phyloP scores from a whole-genome alignment of 352 stramenopile genomes.

The Globisporangium viniferum region DNA sequence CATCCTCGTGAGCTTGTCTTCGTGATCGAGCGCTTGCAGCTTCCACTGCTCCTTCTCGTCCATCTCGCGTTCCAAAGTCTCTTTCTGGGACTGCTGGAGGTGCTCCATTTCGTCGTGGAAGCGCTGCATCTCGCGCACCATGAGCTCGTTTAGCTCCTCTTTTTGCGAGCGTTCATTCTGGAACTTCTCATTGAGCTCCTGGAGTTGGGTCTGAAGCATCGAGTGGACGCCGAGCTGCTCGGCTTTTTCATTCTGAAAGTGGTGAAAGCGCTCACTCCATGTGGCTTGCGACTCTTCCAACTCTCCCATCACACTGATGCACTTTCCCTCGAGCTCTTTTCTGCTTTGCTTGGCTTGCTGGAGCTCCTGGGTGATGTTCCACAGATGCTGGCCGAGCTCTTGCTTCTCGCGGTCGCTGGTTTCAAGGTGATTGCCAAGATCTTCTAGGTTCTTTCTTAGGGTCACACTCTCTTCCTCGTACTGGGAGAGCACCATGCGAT shows the following conservation, averaged over 20 bases:
- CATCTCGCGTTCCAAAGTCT: constrained; percentile 26
- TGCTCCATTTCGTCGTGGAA: constrained; percentile 36
- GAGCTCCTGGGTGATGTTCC: constrained; percentile 51
- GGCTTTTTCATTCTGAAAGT: constrained; percentile 39
- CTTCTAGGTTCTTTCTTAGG: constrained; percentile 10
- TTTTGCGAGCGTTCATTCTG: constrained; percentile 56
- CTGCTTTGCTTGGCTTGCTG: constrained; percentile 31
- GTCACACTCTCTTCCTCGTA: constrained; percentile 18
- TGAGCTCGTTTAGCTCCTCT: constrained; percentile 60
- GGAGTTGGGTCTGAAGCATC: constrained; percentile 38
- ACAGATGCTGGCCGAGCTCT: constrained; percentile 60
- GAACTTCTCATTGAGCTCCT: constrained; percentile 24
- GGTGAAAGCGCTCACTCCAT: constrained; percentile 39
- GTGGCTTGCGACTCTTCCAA: constrained; percentile 25
- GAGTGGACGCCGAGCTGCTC: constrained; percentile 29
- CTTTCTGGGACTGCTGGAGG: constrained; percentile 25
- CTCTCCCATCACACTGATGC: constrained; percentile 17
- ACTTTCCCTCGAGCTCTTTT: constrained; percentile 23
- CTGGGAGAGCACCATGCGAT: constrained; percentile 17
- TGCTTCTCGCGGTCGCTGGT: constrained; percentile 38
- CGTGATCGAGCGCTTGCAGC: constrained; percentile 12
- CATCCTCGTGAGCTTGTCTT: constrained; percentile 19
- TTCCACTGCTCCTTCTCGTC: constrained; percentile 25
- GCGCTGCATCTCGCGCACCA: constrained; percentile 44
- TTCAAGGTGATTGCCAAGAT: constrained; percentile 15